These are phyloP conservation scores for Davidsoniella eucalypti DNA, from an alignment of 2,329 filamentous ascomycete species.

Conservation along the genomic window DNA sequence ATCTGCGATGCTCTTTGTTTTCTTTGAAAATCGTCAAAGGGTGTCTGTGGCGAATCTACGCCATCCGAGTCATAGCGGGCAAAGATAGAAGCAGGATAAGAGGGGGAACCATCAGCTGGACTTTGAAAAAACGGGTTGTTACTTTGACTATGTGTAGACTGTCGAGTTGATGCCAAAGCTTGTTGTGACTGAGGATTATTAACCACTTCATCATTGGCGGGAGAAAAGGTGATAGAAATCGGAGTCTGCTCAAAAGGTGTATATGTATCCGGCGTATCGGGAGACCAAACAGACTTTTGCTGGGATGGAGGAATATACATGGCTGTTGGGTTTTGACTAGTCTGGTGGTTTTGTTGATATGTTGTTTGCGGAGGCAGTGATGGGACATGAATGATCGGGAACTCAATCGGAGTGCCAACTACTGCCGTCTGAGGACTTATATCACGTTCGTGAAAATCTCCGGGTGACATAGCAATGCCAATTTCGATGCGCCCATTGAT, in stretches of 20 bases:
- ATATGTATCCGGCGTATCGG: conserved; percentile 38
- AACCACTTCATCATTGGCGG: neutral
- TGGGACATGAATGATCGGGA: conserved; percentile 11
- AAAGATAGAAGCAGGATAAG: conserved; percentile 12
- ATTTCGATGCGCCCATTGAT: conserved; percentile 54
- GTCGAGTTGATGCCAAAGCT: neutral
- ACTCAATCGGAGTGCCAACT: conserved; percentile 24
- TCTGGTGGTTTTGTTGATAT: conserved; percentile 12
- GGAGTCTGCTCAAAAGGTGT: conserved; percentile 19
- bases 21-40: neutral
- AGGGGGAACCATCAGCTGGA: neutral
- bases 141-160: neutral
- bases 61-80: conserved; percentile 4
- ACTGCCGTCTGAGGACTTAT: conserved; percentile 35
- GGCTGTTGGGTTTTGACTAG: conserved; percentile 1
- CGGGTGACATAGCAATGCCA: conserved; percentile 48
- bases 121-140: conserved; percentile 5
- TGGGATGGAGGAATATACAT: conserved; percentile 1
- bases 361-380: conserved; percentile 4
- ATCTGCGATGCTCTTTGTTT: neutral
- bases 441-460: conserved; percentile 17
- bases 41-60: conserved; percentile 3
- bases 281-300: conserved; percentile 31
- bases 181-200: neutral
- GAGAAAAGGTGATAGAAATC: conserved; percentile 5